A percentile compares a stretch with the other conserved stretches of the same genome.
Conservation (phyloP, 805 yeast genomes). For the Candida gorgasii region DNA sequence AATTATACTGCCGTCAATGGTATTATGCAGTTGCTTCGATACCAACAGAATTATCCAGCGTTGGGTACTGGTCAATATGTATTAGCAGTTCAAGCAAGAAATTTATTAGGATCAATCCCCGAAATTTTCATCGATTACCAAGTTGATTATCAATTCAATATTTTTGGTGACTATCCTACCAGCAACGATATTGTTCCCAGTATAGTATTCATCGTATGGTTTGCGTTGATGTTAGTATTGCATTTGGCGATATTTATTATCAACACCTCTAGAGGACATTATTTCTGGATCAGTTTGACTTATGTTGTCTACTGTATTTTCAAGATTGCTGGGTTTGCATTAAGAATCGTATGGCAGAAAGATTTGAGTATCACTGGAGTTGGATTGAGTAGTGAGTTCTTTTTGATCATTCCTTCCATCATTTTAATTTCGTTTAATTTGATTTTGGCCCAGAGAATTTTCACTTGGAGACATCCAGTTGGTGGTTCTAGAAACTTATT, state of each 20-base stretch:
- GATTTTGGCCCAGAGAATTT: conserved; percentile 64
- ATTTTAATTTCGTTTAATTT: conserved; percentile 59
- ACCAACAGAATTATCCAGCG: conserved; percentile 32
- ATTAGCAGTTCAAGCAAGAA: conserved; percentile 29
- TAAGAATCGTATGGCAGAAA: conserved; percentile 61
- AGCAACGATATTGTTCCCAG: conserved; percentile 57
- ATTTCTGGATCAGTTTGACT: conserved; percentile 55
- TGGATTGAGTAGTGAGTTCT: conserved; percentile 60
- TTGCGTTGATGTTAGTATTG: conserved; percentile 46
- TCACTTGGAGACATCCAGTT: conserved; percentile 77
- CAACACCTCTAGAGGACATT: conserved; percentile 57
- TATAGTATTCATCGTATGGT: conserved; percentile 56
- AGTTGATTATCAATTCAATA: conserved; percentile 41
- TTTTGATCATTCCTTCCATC: conserved; percentile 59
- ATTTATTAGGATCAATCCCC: conserved; percentile 45
- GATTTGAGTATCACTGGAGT: conserved; percentile 44
- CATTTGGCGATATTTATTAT: conserved; percentile 49
- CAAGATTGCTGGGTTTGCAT: conserved; percentile 58
- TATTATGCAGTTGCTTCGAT: conserved; percentile 27
- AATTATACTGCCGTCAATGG: conserved; percentile 31
- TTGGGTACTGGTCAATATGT: conserved; percentile 31
- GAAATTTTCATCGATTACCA: conserved; percentile 36
- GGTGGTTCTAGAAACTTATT: conserved; percentile 56
- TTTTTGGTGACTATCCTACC: conserved; percentile 67
- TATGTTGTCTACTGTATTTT: conserved; percentile 54